These are phyloP conservation scores for Phytophthora hybrid DNA, from an alignment of 352 stramenopile species.

Conservation along the genomic window DNA sequence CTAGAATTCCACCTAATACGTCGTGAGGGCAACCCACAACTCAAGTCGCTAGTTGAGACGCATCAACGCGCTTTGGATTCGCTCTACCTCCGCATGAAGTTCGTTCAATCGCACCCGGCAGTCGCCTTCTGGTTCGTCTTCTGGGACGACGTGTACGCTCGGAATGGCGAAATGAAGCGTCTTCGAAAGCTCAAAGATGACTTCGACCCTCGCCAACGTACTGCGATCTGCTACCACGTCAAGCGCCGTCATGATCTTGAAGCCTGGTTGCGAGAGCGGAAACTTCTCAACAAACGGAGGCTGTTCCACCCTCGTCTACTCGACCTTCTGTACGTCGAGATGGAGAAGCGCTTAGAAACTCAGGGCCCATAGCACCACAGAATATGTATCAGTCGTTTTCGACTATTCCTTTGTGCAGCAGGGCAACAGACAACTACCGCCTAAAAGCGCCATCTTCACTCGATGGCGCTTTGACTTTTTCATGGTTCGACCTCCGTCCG, in stretches of 20 bases:
- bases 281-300: background rate
- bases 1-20: constrained; percentile 28
- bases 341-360: constrained; percentile 6
- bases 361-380: background rate
- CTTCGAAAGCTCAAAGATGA: background rate
- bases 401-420: too few species aligned
- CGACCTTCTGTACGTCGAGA: constrained; percentile 19
- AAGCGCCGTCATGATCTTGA: background rate
- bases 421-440: too few species aligned
- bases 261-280: background rate
- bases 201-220: background rate
- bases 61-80: background rate
- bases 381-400: too few species aligned
- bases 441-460: constrained; percentile 11
- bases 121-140: constrained; percentile 2
- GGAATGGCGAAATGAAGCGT: background rate
- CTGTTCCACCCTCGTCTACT: constrained; percentile 5
- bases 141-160: background rate
- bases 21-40: background rate
- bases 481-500: constrained; percentile 11
- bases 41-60: background rate
- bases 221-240: constrained; percentile 1
- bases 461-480: constrained; percentile 27
- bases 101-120: background rate
- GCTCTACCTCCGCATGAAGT: background rate